Conservation (phyloP, 192 early-diverging fungal genomes). For the Rhizoclosmatium sp. region DNA sequence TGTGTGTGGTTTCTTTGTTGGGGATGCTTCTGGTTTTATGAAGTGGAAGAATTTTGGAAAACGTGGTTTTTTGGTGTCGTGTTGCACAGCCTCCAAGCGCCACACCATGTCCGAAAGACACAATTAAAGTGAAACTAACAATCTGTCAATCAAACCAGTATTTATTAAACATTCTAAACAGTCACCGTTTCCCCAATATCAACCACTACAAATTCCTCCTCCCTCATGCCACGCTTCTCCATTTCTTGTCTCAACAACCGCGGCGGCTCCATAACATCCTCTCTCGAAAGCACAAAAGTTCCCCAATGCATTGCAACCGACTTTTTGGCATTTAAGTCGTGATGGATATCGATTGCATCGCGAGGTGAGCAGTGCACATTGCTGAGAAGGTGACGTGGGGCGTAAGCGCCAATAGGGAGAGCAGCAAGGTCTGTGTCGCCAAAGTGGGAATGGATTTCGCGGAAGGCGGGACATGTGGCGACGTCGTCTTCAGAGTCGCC, state of each 20-base stretch:
- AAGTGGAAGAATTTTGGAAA: no score
- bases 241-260: conserved; percentile 60
- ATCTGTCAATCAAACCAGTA: no score
- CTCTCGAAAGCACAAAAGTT: conserved; percentile 78
- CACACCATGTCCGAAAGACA: no score
- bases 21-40: no score
- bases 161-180: background rate
- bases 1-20: no score
- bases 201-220: conserved; percentile 31
- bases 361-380: conserved; percentile 77
- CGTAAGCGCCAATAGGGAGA: conserved; percentile 88
- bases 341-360: conserved; percentile 80
- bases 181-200: conserved; percentile 34
- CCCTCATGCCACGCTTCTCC: conserved; percentile 44
- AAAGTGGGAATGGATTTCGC: conserved; percentile 77
- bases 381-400: conserved; percentile 76
- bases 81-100: no score
- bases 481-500: conserved; percentile 49
- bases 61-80: no score
- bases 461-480: conserved; percentile 81
- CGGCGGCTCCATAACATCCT: conserved; percentile 75
- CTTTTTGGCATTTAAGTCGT: conserved; percentile 71
- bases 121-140: no score
- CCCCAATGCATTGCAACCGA: conserved; percentile 87
- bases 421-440: conserved; percentile 76